Conservation (phyloP, 1,139 yeast genomes). For the Blastobotrys persicus region DNA sequence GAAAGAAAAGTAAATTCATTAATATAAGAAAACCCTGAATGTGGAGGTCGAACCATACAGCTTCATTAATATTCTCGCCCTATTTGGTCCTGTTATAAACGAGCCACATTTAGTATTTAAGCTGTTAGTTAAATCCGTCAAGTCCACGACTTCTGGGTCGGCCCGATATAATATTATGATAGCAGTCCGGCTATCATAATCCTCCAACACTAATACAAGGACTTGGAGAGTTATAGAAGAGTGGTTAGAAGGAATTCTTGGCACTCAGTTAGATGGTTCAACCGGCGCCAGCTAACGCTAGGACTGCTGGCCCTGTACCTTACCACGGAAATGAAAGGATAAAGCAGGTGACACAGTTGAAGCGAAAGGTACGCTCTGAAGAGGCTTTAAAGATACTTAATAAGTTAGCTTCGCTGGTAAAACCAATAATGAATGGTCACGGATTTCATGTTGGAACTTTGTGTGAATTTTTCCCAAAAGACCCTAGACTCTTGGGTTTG, state of each 20-base stretch:
- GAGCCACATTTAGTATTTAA: too few relatives aligned
- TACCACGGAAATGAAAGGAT: conserved; percentile 12
- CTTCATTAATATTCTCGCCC: too few relatives aligned
- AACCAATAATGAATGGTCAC: conserved; percentile 69
- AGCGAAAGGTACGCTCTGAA: conserved; percentile 30
- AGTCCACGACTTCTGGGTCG: too few relatives aligned
- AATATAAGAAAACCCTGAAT: too few relatives aligned
- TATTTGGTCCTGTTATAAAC: too few relatives aligned
- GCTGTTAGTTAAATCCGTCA: too few relatives aligned
- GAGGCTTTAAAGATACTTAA: conserved; percentile 35
- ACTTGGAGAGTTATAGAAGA: too few relatives aligned
- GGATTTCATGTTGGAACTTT: conserved; percentile 64
- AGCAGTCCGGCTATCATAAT: too few relatives aligned
- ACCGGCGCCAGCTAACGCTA: background rate
- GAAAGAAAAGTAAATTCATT: background rate
- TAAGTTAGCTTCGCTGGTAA: conserved; percentile 36
- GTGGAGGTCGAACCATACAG: too few relatives aligned
- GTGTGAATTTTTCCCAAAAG: conserved; percentile 84
- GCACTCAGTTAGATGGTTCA: background rate
- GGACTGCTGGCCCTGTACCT: background rate
- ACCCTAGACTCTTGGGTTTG: conserved; percentile 64
- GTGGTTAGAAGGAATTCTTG: background rate
- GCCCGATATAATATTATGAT: too few relatives aligned
- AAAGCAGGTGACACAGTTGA: conserved; percentile 24
- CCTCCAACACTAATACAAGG: too few relatives aligned